Percentiles rank a stretch among this genome's conserved stretches.
Evolutionary conservation across 2,329 filamentous ascomycete genomes (phyloP).

Genomic region (Hypoxylon sp.): DNA sequence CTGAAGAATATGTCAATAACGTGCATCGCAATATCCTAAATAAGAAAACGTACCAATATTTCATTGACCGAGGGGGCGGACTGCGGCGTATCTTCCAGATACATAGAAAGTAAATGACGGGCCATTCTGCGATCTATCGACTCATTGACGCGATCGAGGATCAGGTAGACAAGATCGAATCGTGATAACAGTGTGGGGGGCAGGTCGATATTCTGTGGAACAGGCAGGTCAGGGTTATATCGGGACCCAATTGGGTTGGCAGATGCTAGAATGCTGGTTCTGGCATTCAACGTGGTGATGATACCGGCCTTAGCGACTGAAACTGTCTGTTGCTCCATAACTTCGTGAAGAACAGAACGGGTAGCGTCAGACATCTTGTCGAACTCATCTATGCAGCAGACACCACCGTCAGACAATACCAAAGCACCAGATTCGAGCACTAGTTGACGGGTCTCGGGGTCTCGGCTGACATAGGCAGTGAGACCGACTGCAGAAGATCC

Average conservation of each 20-base stretch:
- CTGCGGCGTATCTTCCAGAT: constrained; percentile 92
- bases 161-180: constrained; percentile 97
- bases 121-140: constrained; percentile 88
- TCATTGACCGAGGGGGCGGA: constrained; percentile 81
- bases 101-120: constrained; percentile 94
- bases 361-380: constrained; percentile 88
- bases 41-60: constrained; percentile 75
- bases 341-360: constrained; percentile 85
- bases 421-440: constrained; percentile 84
- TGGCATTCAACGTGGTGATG: constrained; percentile 94
- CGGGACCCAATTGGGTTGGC: constrained; percentile 98
- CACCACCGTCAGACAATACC: constrained; percentile 83
- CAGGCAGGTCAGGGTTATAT: constrained; percentile 95
- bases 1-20: constrained; percentile 58
- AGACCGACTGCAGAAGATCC: constrained; percentile 85
- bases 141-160: constrained; percentile 94
- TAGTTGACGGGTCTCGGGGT: constrained; percentile 83
- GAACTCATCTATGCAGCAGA: constrained; percentile 88
- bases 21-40: neutral
- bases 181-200: constrained; percentile 94
- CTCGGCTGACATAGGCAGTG: constrained; percentile 83
- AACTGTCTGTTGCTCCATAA: constrained; percentile 90
- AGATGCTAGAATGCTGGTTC: constrained; percentile 94
- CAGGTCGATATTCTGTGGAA: constrained; percentile 97
- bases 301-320: constrained; percentile 92